Evolutionary conservation across 768 basidiomycete genomes (phyloP), one percentile per base, ranked within the genome.

Genomic region (Auriscalpium microsporum): DNA sequence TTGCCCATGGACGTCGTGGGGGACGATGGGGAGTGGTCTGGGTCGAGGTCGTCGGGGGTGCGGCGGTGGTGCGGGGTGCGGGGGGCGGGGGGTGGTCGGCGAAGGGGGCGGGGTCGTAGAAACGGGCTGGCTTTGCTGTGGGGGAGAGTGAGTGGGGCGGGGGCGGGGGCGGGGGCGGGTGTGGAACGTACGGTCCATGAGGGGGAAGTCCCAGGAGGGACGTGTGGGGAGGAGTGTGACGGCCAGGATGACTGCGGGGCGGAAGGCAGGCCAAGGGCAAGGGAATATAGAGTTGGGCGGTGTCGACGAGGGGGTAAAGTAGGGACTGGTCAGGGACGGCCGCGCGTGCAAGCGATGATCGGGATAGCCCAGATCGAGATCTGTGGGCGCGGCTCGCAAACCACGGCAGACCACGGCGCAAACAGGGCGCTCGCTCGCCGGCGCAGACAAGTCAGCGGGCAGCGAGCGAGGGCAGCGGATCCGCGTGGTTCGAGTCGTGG

Each of bases 331-430:
- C 52, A 52, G 42, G 19, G 42, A 44, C 52, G 54, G 50, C 42
- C 52, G 56, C 49, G 45, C 48, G 50, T 40, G 56, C 50, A 54
- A 49, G 57, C 60, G 60, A 60, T 61, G 60, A 61, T 61, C 60
- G 52, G 40, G 44, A 33, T 3, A 21, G 16, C 16, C 10, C 16
- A 48, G 35, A 52, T 52, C 52, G 4, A 52, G 52, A 52, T 52
- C 38, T 19, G 50, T n/a, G 34, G 8, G n/a, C 34, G 10, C 14
- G 17, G 52, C 17, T 9, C 8, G 50, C 16, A 10, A 17, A n/a
- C n/a, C n/a, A n/a, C n/a, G n/a, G n/a, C n/a, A 36, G 49, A 21
- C 21, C 3, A 3, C 21, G 21, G 21, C 21, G n/a, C n/a, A n/a
- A n/a, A n/a, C n/a, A n/a, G n/a, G n/a, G n/a, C n/a, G n/a, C n/a